These are phyloP conservation scores for Heritiera fomes DNA, from an alignment of 345 rosid species.

Conservation along the genomic window DNA sequence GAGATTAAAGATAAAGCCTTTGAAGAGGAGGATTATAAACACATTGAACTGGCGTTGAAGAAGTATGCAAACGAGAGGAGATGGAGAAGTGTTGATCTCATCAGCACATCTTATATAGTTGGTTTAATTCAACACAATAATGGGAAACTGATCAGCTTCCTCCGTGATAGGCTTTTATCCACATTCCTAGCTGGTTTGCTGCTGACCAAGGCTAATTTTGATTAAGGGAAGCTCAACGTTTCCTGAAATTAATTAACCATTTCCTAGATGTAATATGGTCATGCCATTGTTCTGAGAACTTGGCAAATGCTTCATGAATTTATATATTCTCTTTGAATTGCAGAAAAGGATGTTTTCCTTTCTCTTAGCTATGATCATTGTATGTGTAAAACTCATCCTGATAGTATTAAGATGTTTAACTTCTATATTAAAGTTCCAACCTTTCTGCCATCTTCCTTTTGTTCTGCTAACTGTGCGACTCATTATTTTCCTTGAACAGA, in stretches of 20 bases:
- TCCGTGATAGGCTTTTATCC: constrained; percentile 28
- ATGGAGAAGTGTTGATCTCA: constrained; percentile 47
- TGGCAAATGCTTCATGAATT: no score
- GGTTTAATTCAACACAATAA: constrained; percentile 34
- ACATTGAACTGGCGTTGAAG: constrained; percentile 40
- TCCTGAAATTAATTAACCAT: background rate
- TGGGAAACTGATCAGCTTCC: constrained; percentile 24
- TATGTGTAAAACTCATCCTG: no score
- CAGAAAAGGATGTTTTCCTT: no score
- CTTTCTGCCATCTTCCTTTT: no score
- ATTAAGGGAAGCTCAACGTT: constrained; percentile 33
- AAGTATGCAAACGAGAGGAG: constrained; percentile 29
- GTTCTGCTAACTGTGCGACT: no score
- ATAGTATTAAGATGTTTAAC: no score
- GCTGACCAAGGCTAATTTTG: constrained; percentile 22
- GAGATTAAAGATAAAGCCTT: background rate
- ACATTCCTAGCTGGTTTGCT: constrained; percentile 16
- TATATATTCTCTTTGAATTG: no score
- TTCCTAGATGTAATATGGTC: background rate
- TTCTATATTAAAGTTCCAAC: no score
- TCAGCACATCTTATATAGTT: constrained; percentile 32
- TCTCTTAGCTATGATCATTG: no score
- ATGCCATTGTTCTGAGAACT: background rate
- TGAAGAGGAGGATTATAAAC: constrained; percentile 25
- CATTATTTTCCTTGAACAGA: no score